Evolutionary conservation across 805 yeast genomes (phyloP).

Genomic region (Komagataella populi): DNA sequence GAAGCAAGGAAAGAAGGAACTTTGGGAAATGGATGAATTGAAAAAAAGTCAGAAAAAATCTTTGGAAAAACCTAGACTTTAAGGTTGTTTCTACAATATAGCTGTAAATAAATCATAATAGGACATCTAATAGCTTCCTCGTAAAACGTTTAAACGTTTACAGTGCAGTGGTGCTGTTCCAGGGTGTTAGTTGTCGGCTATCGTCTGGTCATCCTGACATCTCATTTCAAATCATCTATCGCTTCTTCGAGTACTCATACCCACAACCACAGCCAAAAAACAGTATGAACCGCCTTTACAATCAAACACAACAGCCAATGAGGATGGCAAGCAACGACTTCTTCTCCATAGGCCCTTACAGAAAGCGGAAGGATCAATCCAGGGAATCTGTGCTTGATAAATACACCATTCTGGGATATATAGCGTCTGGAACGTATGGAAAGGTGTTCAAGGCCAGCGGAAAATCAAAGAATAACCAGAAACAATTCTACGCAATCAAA

Average conservation of each 20-base stretch:
- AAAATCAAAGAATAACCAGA: constrained; percentile 13
- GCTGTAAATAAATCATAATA: background rate
- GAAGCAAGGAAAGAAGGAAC: constrained; percentile 4
- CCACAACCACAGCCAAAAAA: constrained; percentile 24
- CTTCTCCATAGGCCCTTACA: constrained; percentile 45
- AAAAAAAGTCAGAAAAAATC: background rate
- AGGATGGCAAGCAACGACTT: constrained; percentile 41
- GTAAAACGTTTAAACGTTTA: too few species aligned
- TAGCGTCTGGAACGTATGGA: constrained; percentile 98
- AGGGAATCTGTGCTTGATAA: constrained; percentile 69
- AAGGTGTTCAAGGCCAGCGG: constrained; percentile 81
- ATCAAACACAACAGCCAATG: constrained; percentile 27
- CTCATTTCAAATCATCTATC: background rate
- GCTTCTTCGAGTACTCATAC: constrained; percentile 10
- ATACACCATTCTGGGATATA: constrained; percentile 84
- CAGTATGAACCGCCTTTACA: constrained; percentile 22
- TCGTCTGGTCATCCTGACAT: background rate
- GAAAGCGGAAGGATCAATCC: constrained; percentile 46
- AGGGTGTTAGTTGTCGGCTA: background rate
- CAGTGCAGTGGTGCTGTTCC: background rate
- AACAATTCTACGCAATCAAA: constrained; percentile 66
- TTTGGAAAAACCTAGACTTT: background rate
- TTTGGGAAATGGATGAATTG: constrained; percentile 1
- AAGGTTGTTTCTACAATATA: too few species aligned
- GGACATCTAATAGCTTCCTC: too few species aligned